Conservation (phyloP, 2,329 filamentous ascomycete species). For the Xylogone sp. region DNA sequence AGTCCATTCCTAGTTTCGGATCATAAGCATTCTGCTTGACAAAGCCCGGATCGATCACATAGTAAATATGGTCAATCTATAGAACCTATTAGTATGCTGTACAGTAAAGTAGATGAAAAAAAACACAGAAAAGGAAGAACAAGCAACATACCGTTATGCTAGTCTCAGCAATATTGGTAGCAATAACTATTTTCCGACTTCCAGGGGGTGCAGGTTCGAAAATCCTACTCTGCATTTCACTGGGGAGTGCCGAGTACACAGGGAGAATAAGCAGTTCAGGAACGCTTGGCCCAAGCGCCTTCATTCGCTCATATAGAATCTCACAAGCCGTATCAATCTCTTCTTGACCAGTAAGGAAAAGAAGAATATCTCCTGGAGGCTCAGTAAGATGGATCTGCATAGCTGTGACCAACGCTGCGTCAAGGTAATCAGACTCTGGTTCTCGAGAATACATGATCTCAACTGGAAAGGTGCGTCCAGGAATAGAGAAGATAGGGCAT, state of each 20-base stretch:
- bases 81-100: background rate
- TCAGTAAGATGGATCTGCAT: conserved; percentile 98
- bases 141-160: conserved; percentile 63
- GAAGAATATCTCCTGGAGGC: conserved; percentile 86
- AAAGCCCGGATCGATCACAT: conserved; percentile 94
- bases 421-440: conserved; percentile 92
- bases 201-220: conserved; percentile 90
- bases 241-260: conserved; percentile 91
- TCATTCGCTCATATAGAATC: conserved; percentile 93
- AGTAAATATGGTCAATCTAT: conserved; percentile 88
- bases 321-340: conserved; percentile 96
- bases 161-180: conserved; percentile 97
- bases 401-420: conserved; percentile 89
- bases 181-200: conserved; percentile 89
- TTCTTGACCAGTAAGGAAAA: conserved; percentile 96
- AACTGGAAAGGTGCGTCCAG: conserved; percentile 90
- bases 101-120: no score
- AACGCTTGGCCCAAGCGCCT: conserved; percentile 83
- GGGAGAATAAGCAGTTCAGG: conserved; percentile 91
- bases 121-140: no score
- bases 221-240: conserved; percentile 89
- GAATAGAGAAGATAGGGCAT: conserved; percentile 95
- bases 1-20: conserved; percentile 96
- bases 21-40: conserved; percentile 98
- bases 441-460: conserved; percentile 94